Evolutionary conservation across 345 rosid species (phyloP).

Genomic region (Citrus sp.): DNA sequence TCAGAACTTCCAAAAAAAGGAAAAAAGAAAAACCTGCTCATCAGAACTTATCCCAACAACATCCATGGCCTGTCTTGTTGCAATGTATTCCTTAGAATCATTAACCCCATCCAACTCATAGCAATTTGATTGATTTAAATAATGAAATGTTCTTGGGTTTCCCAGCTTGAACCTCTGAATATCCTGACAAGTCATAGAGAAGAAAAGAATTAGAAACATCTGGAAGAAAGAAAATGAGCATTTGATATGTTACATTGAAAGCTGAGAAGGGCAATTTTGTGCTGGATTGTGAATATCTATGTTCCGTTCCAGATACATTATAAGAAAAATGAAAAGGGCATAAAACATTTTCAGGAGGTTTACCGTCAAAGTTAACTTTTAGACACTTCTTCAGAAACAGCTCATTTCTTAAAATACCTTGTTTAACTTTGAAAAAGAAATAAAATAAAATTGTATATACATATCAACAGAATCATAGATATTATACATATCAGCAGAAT

Average conservation of each 20-base stretch:
- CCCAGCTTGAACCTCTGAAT: constrained; percentile 74
- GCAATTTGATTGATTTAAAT: constrained; percentile 97
- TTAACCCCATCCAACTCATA: constrained; percentile 70
- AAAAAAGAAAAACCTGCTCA: constrained; percentile 62
- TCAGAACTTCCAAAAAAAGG: constrained; percentile 16
- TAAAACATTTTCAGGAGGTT: not conserved
- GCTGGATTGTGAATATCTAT: not conserved
- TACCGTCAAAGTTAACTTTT: not conserved
- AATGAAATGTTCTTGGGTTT: constrained; percentile 81
- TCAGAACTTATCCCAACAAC: constrained; percentile 81
- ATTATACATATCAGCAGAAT: not conserved
- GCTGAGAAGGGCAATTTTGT: not conserved
- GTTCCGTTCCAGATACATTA: not conserved
- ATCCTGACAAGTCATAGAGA: constrained; percentile 51
- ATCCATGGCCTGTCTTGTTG: constrained; percentile 94
- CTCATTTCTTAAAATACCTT: not conserved
- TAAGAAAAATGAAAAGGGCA: not conserved
- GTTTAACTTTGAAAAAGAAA: not conserved
- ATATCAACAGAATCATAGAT: too few species aligned
- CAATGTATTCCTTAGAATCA: constrained; percentile 79
- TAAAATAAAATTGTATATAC: too few species aligned
- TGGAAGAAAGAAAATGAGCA: not conserved
- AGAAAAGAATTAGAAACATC: not conserved
- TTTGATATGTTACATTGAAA: not conserved
- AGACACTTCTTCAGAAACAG: not conserved